Base-by-base conservation (phyloP, 495 filamentous ascomycete genomes). In the Tuber borchii region DNA sequence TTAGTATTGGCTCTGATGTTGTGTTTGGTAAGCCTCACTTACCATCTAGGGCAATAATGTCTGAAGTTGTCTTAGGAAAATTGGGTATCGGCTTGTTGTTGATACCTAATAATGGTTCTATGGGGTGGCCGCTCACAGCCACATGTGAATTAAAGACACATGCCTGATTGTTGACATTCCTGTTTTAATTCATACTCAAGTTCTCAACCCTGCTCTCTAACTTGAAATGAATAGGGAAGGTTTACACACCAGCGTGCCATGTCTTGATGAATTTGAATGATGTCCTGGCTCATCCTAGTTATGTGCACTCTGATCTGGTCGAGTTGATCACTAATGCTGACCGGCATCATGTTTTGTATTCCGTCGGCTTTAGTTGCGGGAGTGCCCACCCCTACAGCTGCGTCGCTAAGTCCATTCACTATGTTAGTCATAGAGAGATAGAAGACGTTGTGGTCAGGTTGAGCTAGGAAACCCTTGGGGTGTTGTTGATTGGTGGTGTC, bases 11-110 rank as follows among this genome's bases (percentile, higher is more conserved):
- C 45, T 40, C 68, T 19, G 71, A 44, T 71, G 71, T 68, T 75
- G 71, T 75, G 48, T 75, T 42, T 34, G 6, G 31, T 73, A 76
- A 73, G 72, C 46, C 46, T 76, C 3, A 72, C 70, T 76, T 72
- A 73, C 74, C 74, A 74, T 76, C 72, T 71, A 76, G 51, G 56
- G 34, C 70, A 45, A 42, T 73, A 46, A 76, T 76, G 69, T 76
- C 74, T 46, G 40, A 45, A 76, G 20, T 73, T 69, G 73, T 74
- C 73, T 74, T n/a, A 26, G 73, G 73, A 70, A 74, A 74, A 42
- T 65, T 20, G 10, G 70, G 19, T 69, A 74, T 74, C 45, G 31
- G 22, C 65, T 72, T 70, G 65, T 39, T 51, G 45, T 73, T 26
- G 45, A 76, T 72, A 71, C 43, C 45, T 65, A 31, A 76, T 45